These are phyloP conservation scores for Fusarium subtropicale DNA, from an alignment of 2,329 filamentous ascomycete genomes.

Conservation along the genomic window DNA sequence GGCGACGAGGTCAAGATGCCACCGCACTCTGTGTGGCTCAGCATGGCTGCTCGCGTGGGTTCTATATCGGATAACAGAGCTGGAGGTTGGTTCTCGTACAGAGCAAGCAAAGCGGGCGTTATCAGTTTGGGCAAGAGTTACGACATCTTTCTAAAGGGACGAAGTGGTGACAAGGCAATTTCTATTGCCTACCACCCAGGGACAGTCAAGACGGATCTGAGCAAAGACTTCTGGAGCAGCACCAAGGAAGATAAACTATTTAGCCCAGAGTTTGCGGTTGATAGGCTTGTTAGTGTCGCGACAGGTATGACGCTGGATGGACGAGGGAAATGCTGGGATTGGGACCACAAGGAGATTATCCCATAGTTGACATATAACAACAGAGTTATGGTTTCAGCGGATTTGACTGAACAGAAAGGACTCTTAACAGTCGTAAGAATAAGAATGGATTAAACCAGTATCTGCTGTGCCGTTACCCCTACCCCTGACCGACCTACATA, in stretches of 20 bases:
- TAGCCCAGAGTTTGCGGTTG: constrained; percentile 72
- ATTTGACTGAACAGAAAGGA: not conserved
- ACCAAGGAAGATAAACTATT: constrained; percentile 73
- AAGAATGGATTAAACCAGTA: constrained; percentile 40
- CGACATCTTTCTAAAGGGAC: constrained; percentile 72
- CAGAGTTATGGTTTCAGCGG: not conserved
- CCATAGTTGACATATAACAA: constrained; percentile 4
- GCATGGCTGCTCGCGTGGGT: constrained; percentile 83
- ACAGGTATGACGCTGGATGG: constrained; percentile 60
- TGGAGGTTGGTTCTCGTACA: constrained; percentile 87
- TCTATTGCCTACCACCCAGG: constrained; percentile 81
- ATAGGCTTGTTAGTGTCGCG: constrained; percentile 71
- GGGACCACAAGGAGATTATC: constrained; percentile 69
- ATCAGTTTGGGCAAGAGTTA: constrained; percentile 78
- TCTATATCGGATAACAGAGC: constrained; percentile 76
- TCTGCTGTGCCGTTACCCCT: constrained; percentile 33
- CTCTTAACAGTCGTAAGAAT: not conserved
- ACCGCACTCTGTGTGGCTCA: constrained; percentile 72
- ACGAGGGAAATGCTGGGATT: constrained; percentile 76
- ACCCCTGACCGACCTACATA: constrained; percentile 28
- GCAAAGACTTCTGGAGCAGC: constrained; percentile 76
- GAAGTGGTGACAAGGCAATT: constrained; percentile 71
- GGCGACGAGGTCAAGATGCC: constrained; percentile 55
- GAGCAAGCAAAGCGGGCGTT: constrained; percentile 79
- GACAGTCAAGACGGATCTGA: constrained; percentile 81